Evolutionary conservation across 1,284 basidiomycete species (phyloP), one percentile per base, ranked within the genome.

Genomic region (Boletus mariae): DNA sequence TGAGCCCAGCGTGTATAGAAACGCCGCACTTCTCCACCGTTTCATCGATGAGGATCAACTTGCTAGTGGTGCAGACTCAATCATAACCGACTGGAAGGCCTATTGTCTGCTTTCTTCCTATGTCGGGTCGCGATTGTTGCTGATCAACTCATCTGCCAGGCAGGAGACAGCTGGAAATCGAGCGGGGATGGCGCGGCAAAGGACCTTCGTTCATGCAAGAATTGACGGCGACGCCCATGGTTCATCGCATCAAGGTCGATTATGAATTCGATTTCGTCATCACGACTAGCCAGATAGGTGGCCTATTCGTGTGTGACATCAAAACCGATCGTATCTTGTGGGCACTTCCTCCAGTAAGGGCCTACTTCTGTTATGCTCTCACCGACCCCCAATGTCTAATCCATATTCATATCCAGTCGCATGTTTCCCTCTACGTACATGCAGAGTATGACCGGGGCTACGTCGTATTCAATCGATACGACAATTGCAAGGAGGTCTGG

Each of bases 221-320:
- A 12, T 64, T 80, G 49, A 60, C 66, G 6, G 53, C 57, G 7
- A 61, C 74, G 3, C 61, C 58, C 17, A 60, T 64, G 12, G 80
- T 86, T 0, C 86, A 90, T 68, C 80, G 87, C 5, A 80, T 90
- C 70, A 90, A 91, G 66, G 75, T 87, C 11, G 88, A 90, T 55
- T 80, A 86, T 62, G 68, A 72, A 34, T 71, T 69, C 3, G 79
- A 80, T 1, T 71, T 84, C 26, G 68, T 85, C 40, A 78, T 90
- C 49, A 77, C 78, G 1, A 86, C 86, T 0, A 74, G 75, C 42
- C 64, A 65, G 9, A 55, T 57, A 15, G 85, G 86, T 1, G 83
- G 84, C 0, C 59, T 90, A 8, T 61, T 62, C 0, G 84, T 88
- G 0, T 73, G 73, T 15, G 80, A 84, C 59, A 66, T 87, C 31